Conservation (phyloP, 306 rosid genomes). For the Carpinus fangiana region DNA sequence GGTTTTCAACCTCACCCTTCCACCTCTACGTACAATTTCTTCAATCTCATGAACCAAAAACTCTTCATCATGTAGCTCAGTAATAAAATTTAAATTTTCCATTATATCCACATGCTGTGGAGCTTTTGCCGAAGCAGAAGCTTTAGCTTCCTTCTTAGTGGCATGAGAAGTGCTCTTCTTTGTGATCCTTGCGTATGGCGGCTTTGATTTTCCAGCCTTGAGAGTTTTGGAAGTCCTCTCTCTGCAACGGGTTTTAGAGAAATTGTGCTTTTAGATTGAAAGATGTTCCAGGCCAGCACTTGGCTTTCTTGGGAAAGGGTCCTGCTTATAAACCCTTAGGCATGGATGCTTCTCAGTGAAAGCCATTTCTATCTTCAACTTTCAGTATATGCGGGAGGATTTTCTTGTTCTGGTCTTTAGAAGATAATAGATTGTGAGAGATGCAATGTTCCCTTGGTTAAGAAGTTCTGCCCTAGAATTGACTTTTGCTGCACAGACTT, state of each 20-base stretch:
- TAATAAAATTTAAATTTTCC: slow-evolving; percentile 6
- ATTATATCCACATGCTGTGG: slow-evolving; percentile 8
- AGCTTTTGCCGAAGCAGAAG: slow-evolving; percentile 20
- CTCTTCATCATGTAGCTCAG: slow-evolving; percentile 22
- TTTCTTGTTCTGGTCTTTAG: too few species aligned
- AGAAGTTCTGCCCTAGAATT: too few species aligned
- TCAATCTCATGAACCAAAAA: slow-evolving; percentile 17
- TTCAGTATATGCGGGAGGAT: too few species aligned
- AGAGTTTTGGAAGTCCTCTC: slow-evolving; percentile 29
- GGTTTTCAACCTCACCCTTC: slow-evolving; percentile 9
- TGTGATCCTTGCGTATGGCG: slow-evolving; percentile 3
- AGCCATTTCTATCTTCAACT: too few species aligned
- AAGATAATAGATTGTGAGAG: too few species aligned
- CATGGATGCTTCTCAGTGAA: too few species aligned
- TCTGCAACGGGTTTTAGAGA: slow-evolving; percentile 8
- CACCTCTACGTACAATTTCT: slow-evolving; percentile 10
- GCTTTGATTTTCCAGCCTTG: slow-evolving; percentile 28
- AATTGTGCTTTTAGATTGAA: slow-evolving; percentile 5
- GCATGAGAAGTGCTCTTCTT: slow-evolving; percentile 34
- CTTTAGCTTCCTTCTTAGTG: slow-evolving; percentile 35
- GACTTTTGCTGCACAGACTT: too few species aligned
- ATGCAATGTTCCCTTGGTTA: too few species aligned
- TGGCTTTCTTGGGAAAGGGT: too few species aligned
- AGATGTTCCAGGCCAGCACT: not conserved
- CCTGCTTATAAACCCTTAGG: too few species aligned